Percentiles rank a stretch among this genome's conserved stretches.
Evolutionary conservation across 108 stramenopile species (phyloP).

Genomic region (Parietichytrium sp.): DNA sequence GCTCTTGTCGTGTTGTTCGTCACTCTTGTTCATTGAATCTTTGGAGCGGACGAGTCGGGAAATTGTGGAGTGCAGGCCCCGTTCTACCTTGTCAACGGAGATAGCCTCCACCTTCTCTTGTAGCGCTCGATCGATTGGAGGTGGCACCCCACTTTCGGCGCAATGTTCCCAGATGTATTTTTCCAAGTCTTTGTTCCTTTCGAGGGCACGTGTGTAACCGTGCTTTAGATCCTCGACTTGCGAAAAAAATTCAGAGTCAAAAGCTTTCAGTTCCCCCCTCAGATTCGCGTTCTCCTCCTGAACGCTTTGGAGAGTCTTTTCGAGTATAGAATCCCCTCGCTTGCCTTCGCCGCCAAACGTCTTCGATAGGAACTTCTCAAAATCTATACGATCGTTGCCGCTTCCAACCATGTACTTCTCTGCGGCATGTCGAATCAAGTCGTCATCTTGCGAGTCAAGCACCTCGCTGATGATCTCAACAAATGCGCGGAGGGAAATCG

Average conservation of each 20-base stretch:
- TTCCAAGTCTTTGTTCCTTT: neutral
- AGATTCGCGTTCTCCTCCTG: neutral
- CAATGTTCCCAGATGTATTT: constrained; percentile 19
- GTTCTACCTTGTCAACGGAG: neutral
- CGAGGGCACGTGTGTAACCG: neutral
- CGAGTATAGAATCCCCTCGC: too few relatives aligned
- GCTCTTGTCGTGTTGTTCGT: neutral
- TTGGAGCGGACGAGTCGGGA: neutral
- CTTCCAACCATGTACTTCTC: too few relatives aligned
- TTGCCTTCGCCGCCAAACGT: too few relatives aligned
- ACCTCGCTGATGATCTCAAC: too few relatives aligned
- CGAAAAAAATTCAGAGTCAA: neutral
- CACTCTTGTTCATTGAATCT: neutral
- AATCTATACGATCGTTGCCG: too few relatives aligned
- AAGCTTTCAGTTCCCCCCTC: neutral
- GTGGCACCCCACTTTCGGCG: neutral
- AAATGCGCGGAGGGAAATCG: too few relatives aligned
- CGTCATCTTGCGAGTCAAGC: too few relatives aligned
- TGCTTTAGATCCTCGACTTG: constrained; percentile 10
- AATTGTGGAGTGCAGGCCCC: neutral
- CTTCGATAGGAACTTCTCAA: too few relatives aligned
- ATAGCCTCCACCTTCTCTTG: neutral
- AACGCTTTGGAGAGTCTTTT: too few relatives aligned
- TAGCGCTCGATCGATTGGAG: neutral
- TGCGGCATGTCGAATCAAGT: too few relatives aligned